These are phyloP conservation scores for Diaporthe sp. DNA, from an alignment of 2,329 filamentous ascomycete genomes.

Conservation along the genomic window DNA sequence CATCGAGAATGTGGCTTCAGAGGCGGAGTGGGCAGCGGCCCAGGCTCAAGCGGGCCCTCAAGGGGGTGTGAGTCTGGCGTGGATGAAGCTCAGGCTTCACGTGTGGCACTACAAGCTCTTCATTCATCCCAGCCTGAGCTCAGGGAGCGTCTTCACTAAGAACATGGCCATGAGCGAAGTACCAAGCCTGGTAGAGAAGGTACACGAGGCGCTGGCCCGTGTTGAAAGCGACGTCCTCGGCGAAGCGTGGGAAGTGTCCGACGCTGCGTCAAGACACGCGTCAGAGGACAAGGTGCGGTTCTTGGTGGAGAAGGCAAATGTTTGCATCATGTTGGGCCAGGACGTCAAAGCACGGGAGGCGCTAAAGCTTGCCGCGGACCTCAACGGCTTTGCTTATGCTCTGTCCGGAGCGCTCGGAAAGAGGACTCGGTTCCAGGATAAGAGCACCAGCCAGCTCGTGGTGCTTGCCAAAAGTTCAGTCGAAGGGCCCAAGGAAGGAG, in stretches of 20 bases:
- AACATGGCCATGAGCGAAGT: conserved; percentile 69
- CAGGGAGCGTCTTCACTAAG: conserved; percentile 65
- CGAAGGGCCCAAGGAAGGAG: conserved; percentile 36
- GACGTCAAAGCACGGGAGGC: conserved; percentile 80
- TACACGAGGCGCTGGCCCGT: conserved; percentile 54
- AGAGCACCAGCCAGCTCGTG: conserved; percentile 86
- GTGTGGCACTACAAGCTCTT: conserved; percentile 75
- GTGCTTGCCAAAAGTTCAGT: conserved; percentile 83
- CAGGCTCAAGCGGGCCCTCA: neutral
- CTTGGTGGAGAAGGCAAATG: conserved; percentile 82
- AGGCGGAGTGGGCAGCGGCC: conserved; percentile 47
- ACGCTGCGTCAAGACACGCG: conserved; percentile 48
- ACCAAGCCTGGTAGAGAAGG: conserved; percentile 62
- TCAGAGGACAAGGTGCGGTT: conserved; percentile 73
- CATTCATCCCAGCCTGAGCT: conserved; percentile 65
- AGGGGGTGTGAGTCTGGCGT: conserved; percentile 54
- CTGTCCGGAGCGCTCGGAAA: conserved; percentile 90
- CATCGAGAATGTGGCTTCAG: conserved; percentile 46
- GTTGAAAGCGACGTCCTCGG: conserved; percentile 52
- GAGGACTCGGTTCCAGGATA: conserved; percentile 82
- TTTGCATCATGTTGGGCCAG: conserved; percentile 85
- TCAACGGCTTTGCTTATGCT: conserved; percentile 81
- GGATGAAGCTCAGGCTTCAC: conserved; percentile 77
- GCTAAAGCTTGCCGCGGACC: conserved; percentile 72
- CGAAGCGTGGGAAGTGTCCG: conserved; percentile 33